A percentile compares a stretch with the other conserved stretches of the same genome.
phyloP scores from a whole-genome alignment of 2,329 filamentous ascomycete genomes.

The Chaetomium sp. region DNA sequence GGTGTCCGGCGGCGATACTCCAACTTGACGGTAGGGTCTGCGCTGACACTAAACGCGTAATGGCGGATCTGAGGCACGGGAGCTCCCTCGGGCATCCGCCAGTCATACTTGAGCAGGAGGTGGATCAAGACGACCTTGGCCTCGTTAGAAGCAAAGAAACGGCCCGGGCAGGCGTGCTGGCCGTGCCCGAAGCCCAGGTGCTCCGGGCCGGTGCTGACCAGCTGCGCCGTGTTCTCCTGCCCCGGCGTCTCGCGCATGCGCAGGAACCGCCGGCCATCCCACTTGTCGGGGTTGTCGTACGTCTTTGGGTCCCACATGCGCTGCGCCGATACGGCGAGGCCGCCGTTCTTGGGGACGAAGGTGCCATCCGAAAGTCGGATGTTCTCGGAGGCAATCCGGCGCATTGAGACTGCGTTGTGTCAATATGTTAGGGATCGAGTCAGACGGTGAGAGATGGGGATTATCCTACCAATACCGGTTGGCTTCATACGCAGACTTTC shows the following conservation, averaged over 20 bases:
- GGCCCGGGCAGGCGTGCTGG: conserved; percentile 44
- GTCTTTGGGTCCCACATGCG: neutral
- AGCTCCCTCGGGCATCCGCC: conserved; percentile 32
- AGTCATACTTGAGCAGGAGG: conserved; percentile 38
- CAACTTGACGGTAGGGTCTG: neutral
- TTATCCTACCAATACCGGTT: neutral
- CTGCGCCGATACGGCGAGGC: neutral
- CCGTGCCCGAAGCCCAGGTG: conserved; percentile 44
- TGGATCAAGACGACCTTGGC: conserved; percentile 42
- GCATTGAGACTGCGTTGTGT: neutral
- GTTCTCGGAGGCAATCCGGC: neutral
- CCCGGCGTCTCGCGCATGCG: neutral
- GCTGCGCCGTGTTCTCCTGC: neutral
- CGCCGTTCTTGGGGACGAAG: neutral
- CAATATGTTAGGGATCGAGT: neutral
- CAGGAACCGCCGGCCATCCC: conserved; percentile 2
- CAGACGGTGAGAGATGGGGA: neutral
- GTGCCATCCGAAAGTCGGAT: neutral
- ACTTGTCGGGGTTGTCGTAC: neutral
- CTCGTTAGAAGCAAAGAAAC: conserved; percentile 45
- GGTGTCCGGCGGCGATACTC: neutral
- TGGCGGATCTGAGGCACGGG: neutral
- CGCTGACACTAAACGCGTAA: neutral
- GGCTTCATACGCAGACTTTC: conserved; percentile 10
- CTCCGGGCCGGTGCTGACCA: conserved; percentile 5